Evolutionary conservation across 176 grass and related monocot genomes (phyloP), one percentile per base, ranked within the genome.

Genomic region (Musa beccarii): DNA sequence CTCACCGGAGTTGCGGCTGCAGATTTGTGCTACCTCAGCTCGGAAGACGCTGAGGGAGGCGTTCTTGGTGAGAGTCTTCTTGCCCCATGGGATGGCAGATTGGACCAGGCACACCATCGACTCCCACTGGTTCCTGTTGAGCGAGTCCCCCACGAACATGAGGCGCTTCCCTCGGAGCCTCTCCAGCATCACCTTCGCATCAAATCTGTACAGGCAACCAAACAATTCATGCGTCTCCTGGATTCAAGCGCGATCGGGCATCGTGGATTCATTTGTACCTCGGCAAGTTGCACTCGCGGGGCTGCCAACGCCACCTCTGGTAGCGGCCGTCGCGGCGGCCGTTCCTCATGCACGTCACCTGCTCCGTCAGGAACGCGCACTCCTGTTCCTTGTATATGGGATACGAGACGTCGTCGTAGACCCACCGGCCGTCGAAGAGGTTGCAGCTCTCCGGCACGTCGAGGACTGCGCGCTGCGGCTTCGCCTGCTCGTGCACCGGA

Each of bases 281-380:
- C 14, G 93, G 93, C 21, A 97, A 65, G 77, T 86, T 76, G 84
- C 92, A 96, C 63, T 79, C 89, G 71, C 83, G 56, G 9, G 92
- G 92, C 79, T 92, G 92, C 92, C 92, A 96, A 0, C 89, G 81
- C 92, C 92, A 96, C 87, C 88, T 96, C 83, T 96, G 92, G 76
- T 88, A 90, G 25, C 79, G 76, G 84, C 93, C 93, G 83, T 93
- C 80, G 74, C 79, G 85, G 71, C 93, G 86, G 52, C 93, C 93
- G 75, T 97, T 97, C 74, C 93, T 84, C 87, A 97, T 97, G 86
- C 93, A 97, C 56, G 93, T 97, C 9, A 97, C 93, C 81, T 97
- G 93, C 88, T 97, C 93, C 15, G 93, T 97, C n/a, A 97, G 87
- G 84, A 90, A 97, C 77, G 90, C 87, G 82, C 93, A 97, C 76